Evolutionary conservation across 768 basidiomycete genomes (phyloP).

Genomic region (Collybiopsis confluens): DNA sequence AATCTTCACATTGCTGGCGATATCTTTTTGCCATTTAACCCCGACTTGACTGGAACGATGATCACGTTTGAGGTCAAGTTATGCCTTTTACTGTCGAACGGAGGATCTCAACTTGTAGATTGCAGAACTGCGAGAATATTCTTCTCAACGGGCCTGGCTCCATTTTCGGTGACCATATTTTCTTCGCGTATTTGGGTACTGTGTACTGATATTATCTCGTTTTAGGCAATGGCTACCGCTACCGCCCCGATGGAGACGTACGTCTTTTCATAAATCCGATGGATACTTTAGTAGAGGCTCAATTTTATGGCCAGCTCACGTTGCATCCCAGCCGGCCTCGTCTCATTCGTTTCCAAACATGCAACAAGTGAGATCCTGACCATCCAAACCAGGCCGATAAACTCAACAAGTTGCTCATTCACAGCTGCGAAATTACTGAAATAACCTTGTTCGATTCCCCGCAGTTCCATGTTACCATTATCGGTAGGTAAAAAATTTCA

Average conservation of each 20-base stretch:
- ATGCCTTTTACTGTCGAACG: not conserved
- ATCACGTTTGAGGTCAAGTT: conserved; percentile 18
- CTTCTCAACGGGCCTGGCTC: conserved; percentile 18
- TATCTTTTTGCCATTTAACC: conserved; percentile 17
- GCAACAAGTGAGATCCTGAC: conserved; percentile 15
- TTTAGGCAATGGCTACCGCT: conserved; percentile 20
- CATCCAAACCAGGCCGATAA: not conserved
- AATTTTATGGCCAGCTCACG: conserved; percentile 16
- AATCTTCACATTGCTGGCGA: conserved; percentile 19
- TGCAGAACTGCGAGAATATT: conserved; percentile 17
- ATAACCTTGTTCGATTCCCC: conserved; percentile 18
- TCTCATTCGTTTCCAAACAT: conserved; percentile 20
- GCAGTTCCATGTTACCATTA: conserved; percentile 22
- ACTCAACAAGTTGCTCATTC: not conserved
- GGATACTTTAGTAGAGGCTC: not conserved
- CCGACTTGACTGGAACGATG: conserved; percentile 19
- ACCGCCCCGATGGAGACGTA: conserved; percentile 17
- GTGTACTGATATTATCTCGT: not conserved
- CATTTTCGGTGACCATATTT: conserved; percentile 11
- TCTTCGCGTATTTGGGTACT: not conserved
- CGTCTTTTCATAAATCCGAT: not conserved
- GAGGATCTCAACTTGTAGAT: not conserved
- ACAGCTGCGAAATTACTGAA: conserved; percentile 16
- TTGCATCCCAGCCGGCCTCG: conserved; percentile 18
- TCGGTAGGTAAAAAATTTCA: conserved; percentile 9